These are phyloP conservation scores for Ophiocordyceps camponoti-leonardi DNA, from an alignment of 2,329 filamentous ascomycete species.

Conservation along the genomic window DNA sequence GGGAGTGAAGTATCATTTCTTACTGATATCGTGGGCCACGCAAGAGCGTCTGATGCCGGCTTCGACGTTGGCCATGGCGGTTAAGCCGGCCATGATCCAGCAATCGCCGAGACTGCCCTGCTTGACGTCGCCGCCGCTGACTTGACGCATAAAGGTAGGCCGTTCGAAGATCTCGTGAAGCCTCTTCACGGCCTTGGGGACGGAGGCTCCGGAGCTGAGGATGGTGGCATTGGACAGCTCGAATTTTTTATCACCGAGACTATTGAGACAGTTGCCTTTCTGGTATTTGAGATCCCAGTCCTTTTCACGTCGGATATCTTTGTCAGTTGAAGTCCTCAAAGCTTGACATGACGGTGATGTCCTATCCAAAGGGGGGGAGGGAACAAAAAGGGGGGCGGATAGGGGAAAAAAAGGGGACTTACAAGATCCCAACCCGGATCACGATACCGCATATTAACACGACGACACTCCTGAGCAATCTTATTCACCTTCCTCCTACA, in stretches of 20 bases:
- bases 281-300: conserved; percentile 54
- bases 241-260: conserved; percentile 32
- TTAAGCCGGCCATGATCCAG: conserved; percentile 67
- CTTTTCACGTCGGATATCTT: too few relatives aligned
- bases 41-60: conserved; percentile 56
- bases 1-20: conserved; percentile 11
- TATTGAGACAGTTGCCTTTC: conserved; percentile 36
- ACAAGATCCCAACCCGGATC: conserved; percentile 45
- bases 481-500: conserved; percentile 45
- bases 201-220: conserved; percentile 26
- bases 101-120: conserved; percentile 68
- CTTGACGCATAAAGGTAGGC: conserved; percentile 47
- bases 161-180: conserved; percentile 60
- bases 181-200: conserved; percentile 61
- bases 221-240: conserved; percentile 28
- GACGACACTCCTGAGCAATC: conserved; percentile 47
- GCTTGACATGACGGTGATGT: too few relatives aligned
- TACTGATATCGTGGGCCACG: conserved; percentile 51
- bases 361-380: too few relatives aligned
- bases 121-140: conserved; percentile 58
- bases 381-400: too few relatives aligned
- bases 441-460: conserved; percentile 66
- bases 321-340: too few relatives aligned
- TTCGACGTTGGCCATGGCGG: conserved; percentile 57
- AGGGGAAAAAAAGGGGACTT: conserved; percentile 13